A percentile compares a stretch with the other conserved stretches of the same genome.
phyloP scores from a whole-genome alignment of 2,329 filamentous ascomycete species.

The Acarospora socialis region DNA sequence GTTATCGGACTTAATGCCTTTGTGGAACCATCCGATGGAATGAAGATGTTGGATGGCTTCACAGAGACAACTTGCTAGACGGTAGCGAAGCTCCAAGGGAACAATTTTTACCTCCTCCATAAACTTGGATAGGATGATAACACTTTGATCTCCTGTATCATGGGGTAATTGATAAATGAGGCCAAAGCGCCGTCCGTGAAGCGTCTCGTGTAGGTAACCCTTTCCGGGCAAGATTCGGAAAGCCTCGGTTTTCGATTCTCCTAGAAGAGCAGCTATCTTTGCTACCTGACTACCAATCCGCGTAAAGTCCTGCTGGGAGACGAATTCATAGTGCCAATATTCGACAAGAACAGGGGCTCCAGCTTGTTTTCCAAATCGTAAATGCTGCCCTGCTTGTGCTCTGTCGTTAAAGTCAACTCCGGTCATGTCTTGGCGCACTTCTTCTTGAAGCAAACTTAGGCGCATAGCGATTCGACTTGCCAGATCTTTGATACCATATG shows the following conservation, averaged over 20 bases:
- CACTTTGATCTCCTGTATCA: slow-evolving; percentile 3
- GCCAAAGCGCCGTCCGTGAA: neutral
- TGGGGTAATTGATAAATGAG: slow-evolving; percentile 3
- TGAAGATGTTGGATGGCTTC: slow-evolving; percentile 1
- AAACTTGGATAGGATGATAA: neutral
- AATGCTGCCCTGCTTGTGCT: slow-evolving; percentile 5
- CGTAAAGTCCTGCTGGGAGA: neutral
- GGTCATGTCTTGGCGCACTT: slow-evolving; percentile 4
- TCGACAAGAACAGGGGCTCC: slow-evolving; percentile 4
- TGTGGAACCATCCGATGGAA: slow-evolving; percentile 4
- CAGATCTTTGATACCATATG: slow-evolving; percentile 4
- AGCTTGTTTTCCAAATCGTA: slow-evolving; percentile 2
- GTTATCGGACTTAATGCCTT: slow-evolving; percentile 3
- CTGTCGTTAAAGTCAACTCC: slow-evolving; percentile 3
- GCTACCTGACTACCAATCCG: slow-evolving; percentile 1
- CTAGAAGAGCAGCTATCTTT: slow-evolving; percentile 1
- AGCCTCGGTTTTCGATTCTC: slow-evolving; percentile 1
- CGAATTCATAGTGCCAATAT: slow-evolving; percentile 4
- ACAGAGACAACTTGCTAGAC: slow-evolving; percentile 2
- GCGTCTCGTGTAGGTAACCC: slow-evolving; percentile 1
- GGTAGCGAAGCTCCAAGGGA: slow-evolving; percentile 3
- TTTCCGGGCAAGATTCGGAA: slow-evolving; percentile 2
- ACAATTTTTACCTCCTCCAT: slow-evolving; percentile 7
- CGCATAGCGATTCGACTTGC: slow-evolving; percentile 5
- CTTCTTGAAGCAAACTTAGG: slow-evolving; percentile 3